Base-by-base conservation (phyloP, 257 asterid species). In the Thymus mandschuricus region DNA sequence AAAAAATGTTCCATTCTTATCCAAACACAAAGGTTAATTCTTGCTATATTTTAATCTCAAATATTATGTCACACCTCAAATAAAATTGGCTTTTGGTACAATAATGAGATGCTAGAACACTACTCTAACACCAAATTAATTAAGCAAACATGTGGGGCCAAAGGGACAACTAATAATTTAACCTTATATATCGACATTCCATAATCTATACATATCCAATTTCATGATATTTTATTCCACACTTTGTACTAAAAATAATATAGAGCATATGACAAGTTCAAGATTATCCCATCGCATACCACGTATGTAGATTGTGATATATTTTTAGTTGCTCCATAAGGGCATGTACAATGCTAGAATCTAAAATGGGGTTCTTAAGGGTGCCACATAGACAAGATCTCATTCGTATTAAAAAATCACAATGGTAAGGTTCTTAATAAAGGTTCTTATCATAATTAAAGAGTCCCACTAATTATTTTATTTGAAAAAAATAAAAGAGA, bases 1-100 rank as follows among this genome's bases (percentile, higher is more conserved):
- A 40, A 4, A 45, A 6, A 48, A 57, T 10, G 57, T 78, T 56
- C 61, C 59, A 52, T 63, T 78, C 76, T 78, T 74, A 78, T 78
- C 79, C 63, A 77, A 27, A 54, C 48, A 55, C 48, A 69, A 61
- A 21, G 3, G 9, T 44, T 12, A 5, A 1, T 57, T 21, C 21
- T 66, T 38, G 15, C 6, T 44, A 38, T 60, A 51, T 31, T 67
- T 66, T 27, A 52, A 30, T 46, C 30, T 48, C 8, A 56, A 2
- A 43, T 65, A 31, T 3, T 13, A 29, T 31, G 62, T 43, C 64
- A 59, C 29, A 27, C 64, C 45, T 59, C 62, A 45, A 65, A 66
- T 66, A 35, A 50, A 48, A 29, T n/a, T 56, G 49, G 69, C 3
- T 45, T 70, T 38, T 63, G 64, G 51, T 57, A 49, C 65, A 64